Conservation (phyloP, 805 yeast species). For the Saccharomycopsis oosterbeekiorum region DNA sequence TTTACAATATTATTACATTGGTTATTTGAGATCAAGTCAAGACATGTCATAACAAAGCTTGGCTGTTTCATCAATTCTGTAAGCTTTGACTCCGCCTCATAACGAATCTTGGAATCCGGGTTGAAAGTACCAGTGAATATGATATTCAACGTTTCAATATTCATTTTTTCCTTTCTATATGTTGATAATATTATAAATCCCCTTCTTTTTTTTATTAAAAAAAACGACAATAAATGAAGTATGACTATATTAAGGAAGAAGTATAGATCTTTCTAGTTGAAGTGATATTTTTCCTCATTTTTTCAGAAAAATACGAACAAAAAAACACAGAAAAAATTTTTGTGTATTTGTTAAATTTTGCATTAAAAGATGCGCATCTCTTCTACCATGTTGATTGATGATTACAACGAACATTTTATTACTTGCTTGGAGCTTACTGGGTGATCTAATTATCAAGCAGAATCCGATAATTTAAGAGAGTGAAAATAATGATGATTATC, state of each 20-base stretch:
- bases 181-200: background rate
- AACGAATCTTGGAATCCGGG: conserved; percentile 50
- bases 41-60: conserved; percentile 76
- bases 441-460: too few species aligned
- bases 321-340: background rate
- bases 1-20: conserved; percentile 44
- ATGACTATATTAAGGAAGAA: too few species aligned
- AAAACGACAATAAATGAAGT: background rate
- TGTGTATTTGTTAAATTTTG: background rate
- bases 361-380: background rate
- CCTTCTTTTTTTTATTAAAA: background rate
- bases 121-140: conserved; percentile 75
- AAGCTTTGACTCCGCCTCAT: conserved; percentile 61
- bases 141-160: conserved; percentile 53
- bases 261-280: too few species aligned
- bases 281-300: background rate
- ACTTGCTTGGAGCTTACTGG: too few species aligned
- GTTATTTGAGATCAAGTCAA: conserved; percentile 53
- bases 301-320: background rate
- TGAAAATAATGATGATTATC: too few species aligned
- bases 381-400: background rate
- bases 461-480: too few species aligned
- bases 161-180: conserved; percentile 38
- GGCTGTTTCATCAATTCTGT: conserved; percentile 28
- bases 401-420: too few species aligned